Base-by-base conservation (phyloP, 2,329 filamentous ascomycete species). In the Remersonia thermophila region DNA sequence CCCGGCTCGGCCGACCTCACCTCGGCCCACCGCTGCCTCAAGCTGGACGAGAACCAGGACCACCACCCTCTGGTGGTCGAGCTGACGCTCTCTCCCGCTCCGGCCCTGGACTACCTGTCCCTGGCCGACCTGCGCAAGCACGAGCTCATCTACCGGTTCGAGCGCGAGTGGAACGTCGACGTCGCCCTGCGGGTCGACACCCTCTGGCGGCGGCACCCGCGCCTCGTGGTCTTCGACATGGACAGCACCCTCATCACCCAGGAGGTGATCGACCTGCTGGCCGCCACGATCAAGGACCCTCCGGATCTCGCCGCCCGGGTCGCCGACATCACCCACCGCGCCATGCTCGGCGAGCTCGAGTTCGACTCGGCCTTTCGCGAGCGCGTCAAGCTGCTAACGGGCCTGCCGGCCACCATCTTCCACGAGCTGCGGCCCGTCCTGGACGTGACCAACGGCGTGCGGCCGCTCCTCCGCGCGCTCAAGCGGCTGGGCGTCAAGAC, bases 181-280 rank as follows among this genome's bases (percentile, higher is more conserved):
- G 80, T 89, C 11, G 73, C 83, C 14, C 66, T 93, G 43, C 83
- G 93, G 57, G 60, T 60, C 28, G 83, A 89, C 53, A 72, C 66
- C 20, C 66, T 89, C 23, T 85, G 80, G 66, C 69, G 85, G 40
- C 72, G 80, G 18, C 75, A 93, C 58, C 87, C 87, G 47, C 75
- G 89, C 7, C 67, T 96, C 9, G 86, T 89, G 3, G 84, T 95
- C 23, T 98, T 98, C 53, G 91, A 98, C 58, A 98, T 98, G 91
- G 91, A 98, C 63, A 91, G 82, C 58, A 98, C 91, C 0, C 71
- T 98, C 41, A 96, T 98, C 55, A 82, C 89, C 36, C 87, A 98
- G 58, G 91, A 98, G 63, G 87, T 95, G 42, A 96, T 98, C 54
- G 91, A 98, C 58, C 78, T 96, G 51, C 79, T 98, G 38, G 91